Percentiles rank a stretch among this genome's conserved stretches.
phyloP scores from a whole-genome alignment of 1,284 basidiomycete species.

The Clitocybe nebularis region DNA sequence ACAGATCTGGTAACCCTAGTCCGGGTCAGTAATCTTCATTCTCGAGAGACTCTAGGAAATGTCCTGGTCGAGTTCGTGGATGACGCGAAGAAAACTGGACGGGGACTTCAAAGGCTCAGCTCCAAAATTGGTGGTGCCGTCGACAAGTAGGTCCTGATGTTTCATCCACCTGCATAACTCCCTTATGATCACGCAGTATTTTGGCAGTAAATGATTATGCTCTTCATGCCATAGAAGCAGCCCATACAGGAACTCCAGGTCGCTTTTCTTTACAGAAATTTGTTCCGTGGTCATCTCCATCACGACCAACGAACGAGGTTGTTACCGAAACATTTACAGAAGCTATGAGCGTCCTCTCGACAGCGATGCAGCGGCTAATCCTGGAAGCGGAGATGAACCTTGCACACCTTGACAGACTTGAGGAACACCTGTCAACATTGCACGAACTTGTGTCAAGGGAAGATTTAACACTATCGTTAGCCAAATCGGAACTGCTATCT shows the following conservation, averaged over 20 bases:
- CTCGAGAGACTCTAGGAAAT: conserved; percentile 52
- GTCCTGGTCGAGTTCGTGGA: conserved; percentile 48
- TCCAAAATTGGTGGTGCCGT: conserved; percentile 65
- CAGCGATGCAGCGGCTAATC: conserved; percentile 49
- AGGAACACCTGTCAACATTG: conserved; percentile 51
- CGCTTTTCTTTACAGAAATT: conserved; percentile 37
- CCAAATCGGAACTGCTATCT: conserved; percentile 51
- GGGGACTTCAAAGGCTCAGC: conserved; percentile 53
- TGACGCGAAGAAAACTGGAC: conserved; percentile 56
- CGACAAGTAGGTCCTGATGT: conserved; percentile 47
- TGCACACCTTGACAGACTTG: conserved; percentile 53
- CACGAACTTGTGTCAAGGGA: conserved; percentile 59
- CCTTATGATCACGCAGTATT: conserved; percentile 39
- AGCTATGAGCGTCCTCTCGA: conserved; percentile 56
- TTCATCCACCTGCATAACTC: conserved; percentile 1
- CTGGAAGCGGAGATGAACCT: conserved; percentile 58
- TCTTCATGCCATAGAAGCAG: conserved; percentile 52
- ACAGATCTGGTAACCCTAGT: conserved; percentile 60
- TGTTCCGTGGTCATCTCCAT: conserved; percentile 39
- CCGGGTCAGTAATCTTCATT: conserved; percentile 53
- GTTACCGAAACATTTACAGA: conserved; percentile 51
- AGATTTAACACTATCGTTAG: conserved; percentile 39
- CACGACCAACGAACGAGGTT: conserved; percentile 36
- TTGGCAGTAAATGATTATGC: conserved; percentile 70
- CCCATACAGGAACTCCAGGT: conserved; percentile 33